Evolutionary conservation across 2,329 filamentous ascomycete species (phyloP).

Genomic region (Colletotrichum gigasporum): DNA sequence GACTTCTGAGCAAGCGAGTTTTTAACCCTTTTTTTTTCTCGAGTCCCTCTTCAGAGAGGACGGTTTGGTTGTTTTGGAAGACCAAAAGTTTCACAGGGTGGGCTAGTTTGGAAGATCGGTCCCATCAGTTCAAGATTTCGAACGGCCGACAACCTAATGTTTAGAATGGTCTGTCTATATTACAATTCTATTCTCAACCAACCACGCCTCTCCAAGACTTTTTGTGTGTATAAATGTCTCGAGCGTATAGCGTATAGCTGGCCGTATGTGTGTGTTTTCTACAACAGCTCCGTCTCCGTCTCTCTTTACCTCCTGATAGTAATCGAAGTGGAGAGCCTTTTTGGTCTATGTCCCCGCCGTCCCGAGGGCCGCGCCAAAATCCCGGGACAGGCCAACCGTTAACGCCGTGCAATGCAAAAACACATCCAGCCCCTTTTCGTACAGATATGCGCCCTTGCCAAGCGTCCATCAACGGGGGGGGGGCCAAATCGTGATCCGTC

Average conservation of each 20-base stretch:
- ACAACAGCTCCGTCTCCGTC: no score
- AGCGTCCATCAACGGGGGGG: no score
- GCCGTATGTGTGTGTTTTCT: neutral
- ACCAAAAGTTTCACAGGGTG: no score
- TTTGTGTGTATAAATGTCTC: no score
- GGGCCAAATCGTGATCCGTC: no score
- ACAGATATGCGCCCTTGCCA: neutral
- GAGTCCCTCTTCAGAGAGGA: neutral
- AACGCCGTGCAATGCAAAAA: slow-evolving; percentile 35
- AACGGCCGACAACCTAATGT: neutral
- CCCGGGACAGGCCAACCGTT: slow-evolving; percentile 9
- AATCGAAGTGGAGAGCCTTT: slow-evolving; percentile 22
- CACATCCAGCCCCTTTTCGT: neutral
- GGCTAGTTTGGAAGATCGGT: no score
- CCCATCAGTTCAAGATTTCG: no score
- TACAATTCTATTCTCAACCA: slow-evolving; percentile 4
- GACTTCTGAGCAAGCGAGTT: neutral
- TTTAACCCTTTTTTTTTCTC: neutral
- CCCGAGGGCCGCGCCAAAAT: neutral
- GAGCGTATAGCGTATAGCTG: no score
- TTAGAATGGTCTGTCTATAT: slow-evolving; percentile 13
- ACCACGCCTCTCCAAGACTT: no score
- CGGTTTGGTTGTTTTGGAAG: neutral
- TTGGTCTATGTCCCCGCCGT: neutral
- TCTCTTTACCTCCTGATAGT: neutral